Conservation (phyloP, 176 grass and related monocot genomes). For the Saccharum officinarum region DNA sequence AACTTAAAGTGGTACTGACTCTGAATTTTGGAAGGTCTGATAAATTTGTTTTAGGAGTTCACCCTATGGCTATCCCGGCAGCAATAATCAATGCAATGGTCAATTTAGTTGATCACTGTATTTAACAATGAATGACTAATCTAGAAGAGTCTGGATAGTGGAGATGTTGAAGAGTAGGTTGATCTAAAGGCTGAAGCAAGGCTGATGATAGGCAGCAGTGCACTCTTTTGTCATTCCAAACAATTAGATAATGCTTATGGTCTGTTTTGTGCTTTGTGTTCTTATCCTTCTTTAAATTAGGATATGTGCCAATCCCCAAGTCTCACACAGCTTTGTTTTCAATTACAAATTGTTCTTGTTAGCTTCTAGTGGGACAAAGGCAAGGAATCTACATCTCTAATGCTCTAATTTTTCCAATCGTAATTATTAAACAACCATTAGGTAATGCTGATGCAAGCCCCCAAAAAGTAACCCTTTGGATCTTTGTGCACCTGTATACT, state of each 20-base stretch:
- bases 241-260: not conserved
- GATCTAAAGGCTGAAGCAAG: not conserved
- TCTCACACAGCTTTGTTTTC: not conserved
- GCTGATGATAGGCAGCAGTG: conserved; percentile 11
- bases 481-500: not conserved
- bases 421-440: not conserved
- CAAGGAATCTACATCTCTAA: conserved; percentile 15
- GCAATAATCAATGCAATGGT: not conserved
- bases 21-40: not conserved
- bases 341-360: not conserved
- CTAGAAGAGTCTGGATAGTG: conserved; percentile 12
- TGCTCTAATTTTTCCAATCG: not conserved
- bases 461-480: conserved; percentile 28
- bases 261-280: not conserved
- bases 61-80: not conserved
- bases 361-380: conserved; percentile 24
- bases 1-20: not conserved
- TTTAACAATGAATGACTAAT: not conserved
- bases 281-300: not conserved
- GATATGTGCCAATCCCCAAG: not conserved
- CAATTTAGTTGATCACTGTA: too few relatives aligned
- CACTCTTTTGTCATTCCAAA: not conserved
- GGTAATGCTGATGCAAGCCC: conserved; percentile 8
- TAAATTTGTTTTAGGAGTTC: not conserved
- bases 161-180: not conserved